Conservation (phyloP, 495 filamentous ascomycete species). For the Tuber indicum region DNA sequence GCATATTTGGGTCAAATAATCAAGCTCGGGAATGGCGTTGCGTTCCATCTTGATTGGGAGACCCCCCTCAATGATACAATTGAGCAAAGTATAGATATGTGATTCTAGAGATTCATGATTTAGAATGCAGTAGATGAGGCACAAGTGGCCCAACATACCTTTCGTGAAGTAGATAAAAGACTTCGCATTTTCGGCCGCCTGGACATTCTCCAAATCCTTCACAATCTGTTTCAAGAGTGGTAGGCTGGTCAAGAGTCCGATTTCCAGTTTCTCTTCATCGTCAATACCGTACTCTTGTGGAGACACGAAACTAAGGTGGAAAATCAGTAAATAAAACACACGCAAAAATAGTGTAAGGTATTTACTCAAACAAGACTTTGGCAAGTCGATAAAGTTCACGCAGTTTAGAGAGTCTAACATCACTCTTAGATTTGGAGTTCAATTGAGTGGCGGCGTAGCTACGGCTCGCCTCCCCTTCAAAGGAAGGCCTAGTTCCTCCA, state of each 20-base stretch:
- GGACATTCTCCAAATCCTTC: constrained; percentile 91
- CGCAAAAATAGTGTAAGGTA: not conserved
- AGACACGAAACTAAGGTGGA: constrained; percentile 62
- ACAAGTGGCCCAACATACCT: constrained; percentile 13
- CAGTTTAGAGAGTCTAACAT: constrained; percentile 76
- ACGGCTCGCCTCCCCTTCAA: constrained; percentile 38
- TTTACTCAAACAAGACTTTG: constrained; percentile 81
- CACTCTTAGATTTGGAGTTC: constrained; percentile 72
- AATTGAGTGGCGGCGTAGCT: constrained; percentile 60
- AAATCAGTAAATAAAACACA: constrained; percentile 9
- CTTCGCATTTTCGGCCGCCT: constrained; percentile 85
- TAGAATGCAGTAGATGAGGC: constrained; percentile 4
- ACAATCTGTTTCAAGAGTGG: constrained; percentile 94
- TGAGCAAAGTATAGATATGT: constrained; percentile 95
- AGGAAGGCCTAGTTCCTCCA: constrained; percentile 17
- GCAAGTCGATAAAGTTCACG: constrained; percentile 86
- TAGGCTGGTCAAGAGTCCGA: constrained; percentile 86
- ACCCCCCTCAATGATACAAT: constrained; percentile 95
- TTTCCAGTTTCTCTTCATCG: constrained; percentile 91
- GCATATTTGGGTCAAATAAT: constrained; percentile 95
- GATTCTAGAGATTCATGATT: constrained; percentile 53
- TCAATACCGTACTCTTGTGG: constrained; percentile 97
- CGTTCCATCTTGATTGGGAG: constrained; percentile 71
- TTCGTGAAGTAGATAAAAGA: constrained; percentile 99
- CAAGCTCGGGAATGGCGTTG: constrained; percentile 88